Percentiles rank a stretch among this genome's conserved stretches.
Conservation (phyloP, 2,329 filamentous ascomycete genomes). For the Fusarium sp. region DNA sequence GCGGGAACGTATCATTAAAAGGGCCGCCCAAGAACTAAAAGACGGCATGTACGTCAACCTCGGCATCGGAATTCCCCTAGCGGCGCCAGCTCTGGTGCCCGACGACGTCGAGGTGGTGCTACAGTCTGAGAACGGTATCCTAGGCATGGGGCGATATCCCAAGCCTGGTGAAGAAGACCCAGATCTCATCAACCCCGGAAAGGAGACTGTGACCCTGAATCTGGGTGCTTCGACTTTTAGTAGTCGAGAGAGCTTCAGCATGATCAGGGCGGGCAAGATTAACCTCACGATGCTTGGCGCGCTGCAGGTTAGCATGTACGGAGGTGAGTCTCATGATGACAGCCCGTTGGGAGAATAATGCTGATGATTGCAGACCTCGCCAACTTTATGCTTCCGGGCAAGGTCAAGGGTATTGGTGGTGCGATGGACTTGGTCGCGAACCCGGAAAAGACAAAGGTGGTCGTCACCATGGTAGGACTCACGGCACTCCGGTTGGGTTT, state of each 20-base stretch:
- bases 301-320: conserved; percentile 83
- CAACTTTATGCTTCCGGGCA: conserved; percentile 92
- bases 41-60: conserved; percentile 94
- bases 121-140: conserved; percentile 83
- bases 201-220: conserved; percentile 87
- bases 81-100: conserved; percentile 83
- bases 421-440: conserved; percentile 95
- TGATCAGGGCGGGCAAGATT: conserved; percentile 86
- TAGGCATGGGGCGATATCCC: conserved; percentile 77
- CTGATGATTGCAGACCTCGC: conserved; percentile 70
- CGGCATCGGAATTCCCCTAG: conserved; percentile 92
- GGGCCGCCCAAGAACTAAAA: conserved; percentile 89
- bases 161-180: conserved; percentile 81
- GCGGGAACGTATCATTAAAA: conserved; percentile 67
- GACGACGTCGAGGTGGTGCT: conserved; percentile 80
- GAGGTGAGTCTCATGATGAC: conserved; percentile 41
- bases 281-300: conserved; percentile 88
- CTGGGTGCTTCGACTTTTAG: conserved; percentile 83
- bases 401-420: conserved; percentile 92
- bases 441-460: conserved; percentile 85
- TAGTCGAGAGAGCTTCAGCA: conserved; percentile 88
- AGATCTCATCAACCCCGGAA: conserved; percentile 90
- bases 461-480: conserved; percentile 77
- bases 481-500: too few species aligned
- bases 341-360: neutral